Conservation (phyloP, 768 basidiomycete genomes). For the Lyophyllum shimeji region DNA sequence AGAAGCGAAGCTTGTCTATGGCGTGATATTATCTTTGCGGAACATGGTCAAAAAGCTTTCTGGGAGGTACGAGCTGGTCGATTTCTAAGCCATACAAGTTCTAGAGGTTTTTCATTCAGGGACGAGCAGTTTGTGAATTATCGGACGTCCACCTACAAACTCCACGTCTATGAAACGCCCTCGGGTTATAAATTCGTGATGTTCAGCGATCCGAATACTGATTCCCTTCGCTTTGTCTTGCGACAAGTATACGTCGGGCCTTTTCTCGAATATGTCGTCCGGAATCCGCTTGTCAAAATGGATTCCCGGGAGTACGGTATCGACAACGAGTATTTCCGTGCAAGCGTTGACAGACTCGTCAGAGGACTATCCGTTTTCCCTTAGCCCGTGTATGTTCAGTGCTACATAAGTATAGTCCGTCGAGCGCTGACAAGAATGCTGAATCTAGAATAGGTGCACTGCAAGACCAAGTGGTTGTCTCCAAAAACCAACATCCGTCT, state of each 20-base stretch:
- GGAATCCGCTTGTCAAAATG: slow-evolving; percentile 85
- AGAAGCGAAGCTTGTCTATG: slow-evolving; percentile 96
- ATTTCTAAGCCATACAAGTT: neutral
- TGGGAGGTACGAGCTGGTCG: slow-evolving; percentile 54
- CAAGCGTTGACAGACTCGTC: slow-evolving; percentile 74
- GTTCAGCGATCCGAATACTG: slow-evolving; percentile 83
- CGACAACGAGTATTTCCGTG: slow-evolving; percentile 90
- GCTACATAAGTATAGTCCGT: neutral
- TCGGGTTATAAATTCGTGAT: slow-evolving; percentile 96
- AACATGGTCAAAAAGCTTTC: slow-evolving; percentile 97
- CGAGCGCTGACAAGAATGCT: slow-evolving; percentile 1
- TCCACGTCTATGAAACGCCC: slow-evolving; percentile 89
- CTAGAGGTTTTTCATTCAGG: slow-evolving; percentile 36
- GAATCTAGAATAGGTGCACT: slow-evolving; percentile 5
- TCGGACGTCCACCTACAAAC: slow-evolving; percentile 87
- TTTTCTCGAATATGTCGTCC: slow-evolving; percentile 90
- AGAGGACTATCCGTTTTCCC: slow-evolving; percentile 53
- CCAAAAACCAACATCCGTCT: slow-evolving; percentile 1
- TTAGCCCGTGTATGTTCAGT: slow-evolving; percentile 18
- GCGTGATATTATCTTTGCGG: slow-evolving; percentile 85
- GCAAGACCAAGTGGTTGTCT: slow-evolving; percentile 1
- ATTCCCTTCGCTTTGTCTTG: slow-evolving; percentile 78
- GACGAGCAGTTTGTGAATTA: slow-evolving; percentile 92
- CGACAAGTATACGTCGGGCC: slow-evolving; percentile 93
- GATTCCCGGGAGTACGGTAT: slow-evolving; percentile 83